Evolutionary conservation across 1,139 yeast genomes (phyloP).

Genomic region (Kodamaea fungicola): DNA sequence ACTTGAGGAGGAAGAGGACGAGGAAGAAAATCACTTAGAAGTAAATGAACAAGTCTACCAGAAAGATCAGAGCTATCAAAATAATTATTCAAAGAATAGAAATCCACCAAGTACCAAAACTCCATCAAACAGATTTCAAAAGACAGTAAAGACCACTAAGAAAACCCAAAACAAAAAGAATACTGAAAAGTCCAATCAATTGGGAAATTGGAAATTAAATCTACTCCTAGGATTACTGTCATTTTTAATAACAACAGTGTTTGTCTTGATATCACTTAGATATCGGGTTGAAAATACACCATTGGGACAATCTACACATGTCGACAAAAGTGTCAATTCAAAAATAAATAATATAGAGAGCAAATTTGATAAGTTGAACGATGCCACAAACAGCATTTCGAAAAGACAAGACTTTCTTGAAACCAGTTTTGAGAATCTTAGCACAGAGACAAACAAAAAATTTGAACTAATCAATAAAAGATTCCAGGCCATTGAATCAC

Average conservation of each 20-base stretch:
- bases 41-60: not conserved
- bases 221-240: no score
- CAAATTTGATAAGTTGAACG: slow-evolving; percentile 16
- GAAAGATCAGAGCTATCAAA: slow-evolving; percentile 1
- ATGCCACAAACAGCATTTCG: slow-evolving; percentile 10
- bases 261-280: no score
- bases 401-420: slow-evolving; percentile 16
- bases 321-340: slow-evolving; percentile 6
- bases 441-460: slow-evolving; percentile 13
- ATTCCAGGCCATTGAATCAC: slow-evolving; percentile 14
- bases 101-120: no score
- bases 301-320: not conserved
- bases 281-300: no score
- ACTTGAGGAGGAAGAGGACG: slow-evolving; percentile 7
- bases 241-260: no score
- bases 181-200: no score
- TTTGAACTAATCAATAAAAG: slow-evolving; percentile 17
- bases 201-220: no score
- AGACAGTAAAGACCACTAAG: no score
- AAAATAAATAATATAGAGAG: slow-evolving; percentile 18
- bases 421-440: slow-evolving; percentile 14
- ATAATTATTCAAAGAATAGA: not conserved
- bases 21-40: slow-evolving; percentile 5
- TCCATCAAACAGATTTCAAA: no score
- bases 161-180: no score